These are phyloP conservation scores for Iris macrosiphon DNA, from an alignment of 106 monocot genomes.

Conservation along the genomic window DNA sequence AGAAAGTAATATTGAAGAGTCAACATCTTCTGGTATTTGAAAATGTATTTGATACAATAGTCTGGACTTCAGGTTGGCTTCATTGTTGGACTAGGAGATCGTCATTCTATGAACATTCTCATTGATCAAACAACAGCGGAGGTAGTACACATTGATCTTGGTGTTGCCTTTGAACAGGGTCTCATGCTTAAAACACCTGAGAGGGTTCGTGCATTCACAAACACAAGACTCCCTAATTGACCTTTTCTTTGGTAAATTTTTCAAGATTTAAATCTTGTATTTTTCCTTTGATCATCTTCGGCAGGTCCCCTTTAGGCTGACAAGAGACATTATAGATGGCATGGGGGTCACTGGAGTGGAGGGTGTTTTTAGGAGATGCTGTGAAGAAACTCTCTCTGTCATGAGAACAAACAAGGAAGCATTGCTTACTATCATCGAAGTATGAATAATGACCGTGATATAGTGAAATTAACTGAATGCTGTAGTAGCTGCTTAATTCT, in stretches of 20 bases:
- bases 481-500: not conserved
- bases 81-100: constrained; percentile 96
- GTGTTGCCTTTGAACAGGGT: constrained; percentile 99
- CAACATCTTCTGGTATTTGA: too few species aligned
- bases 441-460: constrained; percentile 9
- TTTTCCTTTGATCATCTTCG: not conserved
- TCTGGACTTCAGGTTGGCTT: constrained; percentile 73
- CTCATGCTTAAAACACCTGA: constrained; percentile 99
- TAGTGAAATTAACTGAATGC: not conserved
- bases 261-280: not conserved
- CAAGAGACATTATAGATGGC: constrained; percentile 91
- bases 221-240: not conserved
- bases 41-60: too few species aligned
- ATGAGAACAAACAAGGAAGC: constrained; percentile 98
- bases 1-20: too few species aligned
- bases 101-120: constrained; percentile 99
- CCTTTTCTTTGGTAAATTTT: not conserved
- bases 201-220: constrained; percentile 44
- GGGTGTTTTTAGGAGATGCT: constrained; percentile 93
- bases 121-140: constrained; percentile 94
- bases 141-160: constrained; percentile 96
- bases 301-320: constrained; percentile 93
- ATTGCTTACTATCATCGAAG: constrained; percentile 88
- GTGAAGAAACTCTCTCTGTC: constrained; percentile 92
- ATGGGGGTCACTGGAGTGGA: constrained; percentile 97